A percentile compares a stretch with the other conserved stretches of the same genome.
These are phyloP conservation scores for Curvularia eragrostidis DNA, from an alignment of 2,329 filamentous ascomycete species.

Conservation along the genomic window DNA sequence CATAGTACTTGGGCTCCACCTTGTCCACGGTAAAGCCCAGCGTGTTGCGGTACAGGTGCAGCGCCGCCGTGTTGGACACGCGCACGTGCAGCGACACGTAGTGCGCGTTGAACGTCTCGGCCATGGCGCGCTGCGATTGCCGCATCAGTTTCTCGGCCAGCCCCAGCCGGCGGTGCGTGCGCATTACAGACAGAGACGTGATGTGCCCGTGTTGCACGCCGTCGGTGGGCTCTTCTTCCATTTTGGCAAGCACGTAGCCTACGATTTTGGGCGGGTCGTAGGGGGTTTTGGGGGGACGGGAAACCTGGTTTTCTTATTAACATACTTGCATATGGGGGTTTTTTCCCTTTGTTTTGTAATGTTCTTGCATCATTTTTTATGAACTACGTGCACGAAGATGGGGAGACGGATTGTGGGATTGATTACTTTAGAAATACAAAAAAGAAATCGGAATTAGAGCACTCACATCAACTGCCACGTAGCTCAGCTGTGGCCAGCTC, in stretches of 20 bases:
- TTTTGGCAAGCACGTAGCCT: slow-evolving; percentile 98
- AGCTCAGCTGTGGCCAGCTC: slow-evolving; percentile 96
- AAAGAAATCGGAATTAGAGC: background rate
- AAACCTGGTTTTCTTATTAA: slow-evolving; percentile 57
- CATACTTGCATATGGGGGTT: too few relatives aligned
- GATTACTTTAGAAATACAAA: too few relatives aligned
- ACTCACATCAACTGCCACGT: slow-evolving; percentile 84
- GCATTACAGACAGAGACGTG: slow-evolving; percentile 93
- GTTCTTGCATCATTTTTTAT: background rate
- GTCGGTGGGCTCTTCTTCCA: slow-evolving; percentile 96
- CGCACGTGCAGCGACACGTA: slow-evolving; percentile 98
- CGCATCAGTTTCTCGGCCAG: slow-evolving; percentile 98
- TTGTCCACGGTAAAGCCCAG: slow-evolving; percentile 38
- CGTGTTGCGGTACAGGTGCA: slow-evolving; percentile 86
- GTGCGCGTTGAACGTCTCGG: slow-evolving; percentile 86
- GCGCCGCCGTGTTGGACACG: slow-evolving; percentile 87
- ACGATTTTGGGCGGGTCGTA: slow-evolving; percentile 97
- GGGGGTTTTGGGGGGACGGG: slow-evolving; percentile 75
- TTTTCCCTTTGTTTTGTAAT: too few relatives aligned
- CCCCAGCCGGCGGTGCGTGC: slow-evolving; percentile 87
- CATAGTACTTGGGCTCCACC: slow-evolving; percentile 90
- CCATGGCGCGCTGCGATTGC: slow-evolving; percentile 95
- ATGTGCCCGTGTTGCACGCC: slow-evolving; percentile 95
- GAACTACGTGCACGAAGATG: too few relatives aligned
- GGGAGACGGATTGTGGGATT: too few relatives aligned